phyloP scores from a whole-genome alignment of 108 stramenopile species.

The Nitzschia sp. region DNA sequence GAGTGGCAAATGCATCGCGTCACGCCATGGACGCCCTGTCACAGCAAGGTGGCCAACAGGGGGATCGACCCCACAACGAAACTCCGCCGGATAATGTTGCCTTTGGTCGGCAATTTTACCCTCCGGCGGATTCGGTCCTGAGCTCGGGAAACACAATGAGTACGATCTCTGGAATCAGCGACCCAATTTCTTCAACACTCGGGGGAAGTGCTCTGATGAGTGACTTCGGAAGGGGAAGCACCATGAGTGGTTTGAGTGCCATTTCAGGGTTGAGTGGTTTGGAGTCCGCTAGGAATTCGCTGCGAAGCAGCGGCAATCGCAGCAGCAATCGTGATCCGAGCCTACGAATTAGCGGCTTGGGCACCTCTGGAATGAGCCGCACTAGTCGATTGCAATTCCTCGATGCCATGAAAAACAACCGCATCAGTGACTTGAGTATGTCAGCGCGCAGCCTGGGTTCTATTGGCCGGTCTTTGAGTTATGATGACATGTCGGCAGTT shows the following conservation, averaged over 20 bases:
- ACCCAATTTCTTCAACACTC: constrained; percentile 23
- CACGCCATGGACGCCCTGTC: constrained; percentile 23
- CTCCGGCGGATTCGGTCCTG: constrained; percentile 9
- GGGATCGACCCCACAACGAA: background rate
- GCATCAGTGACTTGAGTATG: constrained; percentile 5
- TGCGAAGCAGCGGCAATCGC: background rate
- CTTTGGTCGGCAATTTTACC: constrained; percentile 46
- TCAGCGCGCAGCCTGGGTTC: constrained; percentile 15
- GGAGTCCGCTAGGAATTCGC: background rate
- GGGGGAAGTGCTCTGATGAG: constrained; percentile 16
- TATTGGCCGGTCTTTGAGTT: constrained; percentile 26
- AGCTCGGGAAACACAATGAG: constrained; percentile 35
- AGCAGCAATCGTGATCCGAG: background rate
- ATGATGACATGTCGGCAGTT: constrained; percentile 23
- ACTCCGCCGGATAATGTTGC: constrained; percentile 29
- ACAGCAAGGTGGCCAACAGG: background rate
- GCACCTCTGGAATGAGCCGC: constrained; percentile 18
- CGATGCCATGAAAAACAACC: constrained; percentile 14
- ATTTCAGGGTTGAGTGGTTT: constrained; percentile 8
- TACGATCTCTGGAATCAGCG: constrained; percentile 44
- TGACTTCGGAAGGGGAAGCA: constrained; percentile 7
- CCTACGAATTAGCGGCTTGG: constrained; percentile 13
- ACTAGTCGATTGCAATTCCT: constrained; percentile 17
- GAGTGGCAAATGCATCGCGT: constrained; percentile 15
- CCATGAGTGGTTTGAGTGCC: constrained; percentile 1